These are phyloP conservation scores for Blastobotrys parvus DNA, from an alignment of 805 yeast species.

Conservation along the genomic window DNA sequence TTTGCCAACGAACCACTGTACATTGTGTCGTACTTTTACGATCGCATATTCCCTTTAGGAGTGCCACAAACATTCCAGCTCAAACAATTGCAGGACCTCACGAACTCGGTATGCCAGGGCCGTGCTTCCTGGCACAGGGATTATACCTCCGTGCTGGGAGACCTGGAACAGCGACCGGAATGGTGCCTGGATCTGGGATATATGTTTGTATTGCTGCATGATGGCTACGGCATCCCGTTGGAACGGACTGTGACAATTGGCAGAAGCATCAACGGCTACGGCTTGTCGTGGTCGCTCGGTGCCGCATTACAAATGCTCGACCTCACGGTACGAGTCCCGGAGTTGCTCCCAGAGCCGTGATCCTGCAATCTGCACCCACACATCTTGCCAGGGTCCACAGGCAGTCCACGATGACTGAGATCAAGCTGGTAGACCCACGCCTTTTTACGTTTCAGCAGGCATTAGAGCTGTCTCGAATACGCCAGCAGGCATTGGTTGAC, in stretches of 20 bases:
- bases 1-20: conserved; percentile 73
- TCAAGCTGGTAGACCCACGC: background rate
- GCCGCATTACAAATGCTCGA: conserved; percentile 44
- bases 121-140: conserved; percentile 38
- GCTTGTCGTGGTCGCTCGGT: conserved; percentile 97
- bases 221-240: conserved; percentile 91
- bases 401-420: background rate
- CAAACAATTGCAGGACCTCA: conserved; percentile 71
- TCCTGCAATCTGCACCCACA: background rate
- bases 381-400: too few species aligned
- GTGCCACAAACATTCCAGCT: conserved; percentile 86
- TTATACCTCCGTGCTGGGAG: conserved; percentile 48
- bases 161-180: conserved; percentile 68
- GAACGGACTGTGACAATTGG: conserved; percentile 85
- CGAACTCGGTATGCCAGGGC: conserved; percentile 80
- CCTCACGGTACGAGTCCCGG: background rate
- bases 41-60: conserved; percentile 87
- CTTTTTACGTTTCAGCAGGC: background rate
- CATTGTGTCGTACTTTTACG: conserved; percentile 91
- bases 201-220: conserved; percentile 79
- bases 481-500: background rate
- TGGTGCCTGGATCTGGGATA: conserved; percentile 91
- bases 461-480: background rate
- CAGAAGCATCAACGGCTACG: conserved; percentile 74
- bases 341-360: background rate